Conservation (phyloP, 768 basidiomycete genomes). For the Boletus barrowsii region DNA sequence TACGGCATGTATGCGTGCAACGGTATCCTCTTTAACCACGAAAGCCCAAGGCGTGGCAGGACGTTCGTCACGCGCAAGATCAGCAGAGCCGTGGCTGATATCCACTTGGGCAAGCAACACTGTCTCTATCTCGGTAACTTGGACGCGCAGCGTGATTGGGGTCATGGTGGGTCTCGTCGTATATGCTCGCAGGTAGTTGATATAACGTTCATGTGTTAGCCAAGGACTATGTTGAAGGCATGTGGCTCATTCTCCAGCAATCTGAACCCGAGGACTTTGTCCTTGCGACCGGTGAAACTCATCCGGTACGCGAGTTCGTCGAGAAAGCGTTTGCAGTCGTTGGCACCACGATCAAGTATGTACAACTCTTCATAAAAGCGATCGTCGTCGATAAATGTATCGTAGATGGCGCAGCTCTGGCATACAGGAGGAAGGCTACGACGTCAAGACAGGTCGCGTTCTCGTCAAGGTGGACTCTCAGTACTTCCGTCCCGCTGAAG, state of each 20-base stretch:
- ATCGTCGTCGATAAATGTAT: background rate
- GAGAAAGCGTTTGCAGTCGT: slow-evolving; percentile 78
- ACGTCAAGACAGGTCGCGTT: slow-evolving; percentile 62
- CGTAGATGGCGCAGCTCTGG: slow-evolving; percentile 74
- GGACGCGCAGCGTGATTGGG: slow-evolving; percentile 96
- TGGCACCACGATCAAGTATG: slow-evolving; percentile 64
- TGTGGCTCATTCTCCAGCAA: slow-evolving; percentile 98
- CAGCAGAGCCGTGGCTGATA: slow-evolving; percentile 88
- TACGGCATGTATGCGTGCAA: slow-evolving; percentile 97
- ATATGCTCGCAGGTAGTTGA: background rate
- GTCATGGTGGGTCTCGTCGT: slow-evolving; percentile 64
- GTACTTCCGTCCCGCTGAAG: slow-evolving; percentile 96
- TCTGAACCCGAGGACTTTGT: slow-evolving; percentile 82
- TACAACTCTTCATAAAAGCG: background rate
- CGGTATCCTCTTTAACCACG: slow-evolving; percentile 97
- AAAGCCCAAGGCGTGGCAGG: slow-evolving; percentile 90
- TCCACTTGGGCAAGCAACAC: slow-evolving; percentile 81
- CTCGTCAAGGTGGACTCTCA: slow-evolving; percentile 82
- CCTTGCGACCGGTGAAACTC: slow-evolving; percentile 94
- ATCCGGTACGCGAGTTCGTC: slow-evolving; percentile 90
- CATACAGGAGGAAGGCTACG: slow-evolving; percentile 74
- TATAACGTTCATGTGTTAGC: slow-evolving; percentile 39
- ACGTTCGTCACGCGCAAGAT: slow-evolving; percentile 98
- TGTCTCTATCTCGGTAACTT: slow-evolving; percentile 94
- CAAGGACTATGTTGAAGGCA: slow-evolving; percentile 91